Evolutionary conservation across 139 green algal genomes (phyloP), one percentile per base, ranked within the genome.

Genomic region (Pleodorina starrii): DNA sequence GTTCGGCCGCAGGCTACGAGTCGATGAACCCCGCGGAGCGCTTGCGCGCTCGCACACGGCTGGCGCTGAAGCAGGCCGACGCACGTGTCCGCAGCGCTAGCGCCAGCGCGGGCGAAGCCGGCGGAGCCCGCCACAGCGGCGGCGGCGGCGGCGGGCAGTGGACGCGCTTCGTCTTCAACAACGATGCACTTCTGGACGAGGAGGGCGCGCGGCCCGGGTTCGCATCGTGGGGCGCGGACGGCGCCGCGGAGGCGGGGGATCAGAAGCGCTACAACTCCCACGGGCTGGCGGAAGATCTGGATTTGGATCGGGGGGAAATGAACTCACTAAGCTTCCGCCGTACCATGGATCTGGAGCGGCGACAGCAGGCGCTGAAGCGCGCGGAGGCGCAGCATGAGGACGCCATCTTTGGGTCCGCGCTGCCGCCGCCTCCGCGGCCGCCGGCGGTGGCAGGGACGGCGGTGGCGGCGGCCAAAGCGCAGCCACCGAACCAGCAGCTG

Each of bases 121-220:
- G 46, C 48, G 86, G 35, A 11, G 46, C n/a, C n/a, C n/a, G n/a
- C n/a, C n/a, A 59, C 32, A 40, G 60, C 32, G 59, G 75, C 75
- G 27, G 23, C 25, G 60, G 43, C 46, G 59, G 74, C 54, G 32
- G 59, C 6, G 19, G 14, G 46, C 12, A 21, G 2, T 87, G 87
- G 85, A 84, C 72, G 3, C 51, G 85, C 14, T 90, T 85, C 72
- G 51, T 68, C 21, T 76, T 90, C 29, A 90, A 84, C 40, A 79
- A n/a, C 0, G 71, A 83, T 1, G 85, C 85, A 1, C 3, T 17
- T 0, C n/a, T 77, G 42, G 85, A 90, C 25, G 73, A 84, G 54
- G 83, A 78, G 29, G 81, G 60, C 35, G 81, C 42, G 23, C 59
- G 80, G 57, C 80, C 80, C 27, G 10, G 59, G 36, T 40, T 60